Base-by-base conservation (phyloP, 176 grass and related monocot genomes). In the Musa beccarii region DNA sequence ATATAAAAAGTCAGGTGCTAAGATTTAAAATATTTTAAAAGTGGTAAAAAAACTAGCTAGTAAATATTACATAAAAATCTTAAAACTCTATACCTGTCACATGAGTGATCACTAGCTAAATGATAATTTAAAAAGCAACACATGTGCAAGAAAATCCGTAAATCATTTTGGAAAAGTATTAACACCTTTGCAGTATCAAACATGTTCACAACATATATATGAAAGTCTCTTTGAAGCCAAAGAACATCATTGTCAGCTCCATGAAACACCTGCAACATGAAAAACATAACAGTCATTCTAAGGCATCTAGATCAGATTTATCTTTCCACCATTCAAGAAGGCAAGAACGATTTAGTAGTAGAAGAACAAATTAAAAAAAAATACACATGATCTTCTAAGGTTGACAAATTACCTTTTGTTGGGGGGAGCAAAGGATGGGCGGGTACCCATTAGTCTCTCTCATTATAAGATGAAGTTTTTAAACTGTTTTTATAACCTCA, bases 171-270 rank as follows among this genome's bases (percentile, higher is more conserved):
- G 43, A 51, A 17, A 61, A 74, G 20, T 57, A 28, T 24, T 19
- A 74, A 83, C 81, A 89, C 94, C 88, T 97, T 97, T 53, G 90
- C 90, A 76, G 94, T 97, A 86, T 97, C 94, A 87, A 97, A 97
- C 94, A 97, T 97, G 84, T 97, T 91, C 54, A 97, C 84, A 3
- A 93, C 88, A 84, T 97, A 97, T 79, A 97, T 97, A 84, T 97
- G 90, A 69, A 97, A 97, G 79, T 97, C 94, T 68, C 94, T 89
- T 76, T 97, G 94, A 73, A 97, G 90, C 94, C 94, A 97, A 83
- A 93, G 80, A 76, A 97, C 82, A 87, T 97, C 90, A 78, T 93
- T 97, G 76, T 97, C 94, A 89, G 90, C 79, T 74, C 94, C 94
- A 73, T 97, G 94, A 78, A 97, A 93, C 53, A 97, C 74, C 94